Evolutionary conservation across 805 yeast species (phyloP).

Genomic region (Candida wancherniae): DNA sequence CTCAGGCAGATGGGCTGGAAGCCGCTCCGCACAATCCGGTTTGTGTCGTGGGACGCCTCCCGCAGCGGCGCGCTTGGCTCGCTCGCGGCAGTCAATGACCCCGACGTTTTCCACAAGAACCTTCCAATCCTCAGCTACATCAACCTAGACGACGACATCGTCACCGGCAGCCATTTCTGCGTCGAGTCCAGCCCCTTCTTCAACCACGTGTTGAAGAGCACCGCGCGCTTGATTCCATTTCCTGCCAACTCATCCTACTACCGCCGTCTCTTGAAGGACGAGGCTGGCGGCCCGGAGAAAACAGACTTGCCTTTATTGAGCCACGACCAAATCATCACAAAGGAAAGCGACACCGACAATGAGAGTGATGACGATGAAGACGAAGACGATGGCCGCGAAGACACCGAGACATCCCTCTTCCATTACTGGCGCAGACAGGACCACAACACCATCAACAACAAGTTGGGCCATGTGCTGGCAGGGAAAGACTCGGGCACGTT

Average conservation of each 20-base stretch:
- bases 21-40: slow-evolving; percentile 36
- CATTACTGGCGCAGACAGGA: slow-evolving; percentile 35
- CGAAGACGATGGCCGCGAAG: slow-evolving; percentile 16
- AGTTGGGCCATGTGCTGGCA: slow-evolving; percentile 23
- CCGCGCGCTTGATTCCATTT: slow-evolving; percentile 29
- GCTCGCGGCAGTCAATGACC: slow-evolving; percentile 19
- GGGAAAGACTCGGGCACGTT: slow-evolving; percentile 27
- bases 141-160: slow-evolving; percentile 36
- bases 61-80: slow-evolving; percentile 33
- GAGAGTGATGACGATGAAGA: slow-evolving; percentile 9
- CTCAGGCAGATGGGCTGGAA: slow-evolving; percentile 36
- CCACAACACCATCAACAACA: slow-evolving; percentile 26
- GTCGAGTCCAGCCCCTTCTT: slow-evolving; percentile 36
- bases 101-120: slow-evolving; percentile 16
- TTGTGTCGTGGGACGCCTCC: slow-evolving; percentile 40
- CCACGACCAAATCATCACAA: too few relatives aligned
- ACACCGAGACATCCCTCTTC: slow-evolving; percentile 25
- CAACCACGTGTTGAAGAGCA: slow-evolving; percentile 25
- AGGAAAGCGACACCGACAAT: slow-evolving; percentile 1
- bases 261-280: slow-evolving; percentile 16
- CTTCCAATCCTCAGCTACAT: slow-evolving; percentile 31
- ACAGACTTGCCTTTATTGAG: too few relatives aligned
- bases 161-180: slow-evolving; percentile 32
- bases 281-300: neutral
- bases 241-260: slow-evolving; percentile 22